Evolutionary conservation across 2,329 filamentous ascomycete species (phyloP).

Genomic region (Cyclaneusma minus): DNA sequence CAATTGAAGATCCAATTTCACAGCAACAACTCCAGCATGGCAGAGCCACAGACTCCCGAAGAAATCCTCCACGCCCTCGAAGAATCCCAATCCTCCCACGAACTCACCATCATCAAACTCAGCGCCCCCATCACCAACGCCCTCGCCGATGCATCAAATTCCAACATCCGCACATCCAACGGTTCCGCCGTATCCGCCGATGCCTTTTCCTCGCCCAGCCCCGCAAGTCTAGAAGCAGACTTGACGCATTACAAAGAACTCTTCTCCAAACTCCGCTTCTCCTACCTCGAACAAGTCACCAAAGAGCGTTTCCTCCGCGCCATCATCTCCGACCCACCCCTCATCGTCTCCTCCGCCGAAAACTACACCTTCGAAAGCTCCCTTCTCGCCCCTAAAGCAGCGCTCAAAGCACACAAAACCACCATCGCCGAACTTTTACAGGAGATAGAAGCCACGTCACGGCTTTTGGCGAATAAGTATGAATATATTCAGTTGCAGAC

Average conservation of each 20-base stretch:
- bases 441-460: slow-evolving; percentile 51
- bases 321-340: slow-evolving; percentile 79
- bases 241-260: slow-evolving; percentile 84
- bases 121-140: slow-evolving; percentile 56
- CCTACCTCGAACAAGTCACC: slow-evolving; percentile 94
- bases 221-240: slow-evolving; percentile 67
- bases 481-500: slow-evolving; percentile 33
- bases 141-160: slow-evolving; percentile 21
- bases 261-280: slow-evolving; percentile 91
- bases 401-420: slow-evolving; percentile 64
- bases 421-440: slow-evolving; percentile 60
- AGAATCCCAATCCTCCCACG: slow-evolving; percentile 37
- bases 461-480: slow-evolving; percentile 39
- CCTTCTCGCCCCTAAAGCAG: slow-evolving; percentile 52
- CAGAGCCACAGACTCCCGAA: slow-evolving; percentile 11
- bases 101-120: slow-evolving; percentile 61
- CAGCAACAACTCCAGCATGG: slow-evolving; percentile 1
- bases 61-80: slow-evolving; percentile 32
- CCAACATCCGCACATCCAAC: slow-evolving; percentile 50
- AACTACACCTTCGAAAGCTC: slow-evolving; percentile 66
- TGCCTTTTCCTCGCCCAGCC: slow-evolving; percentile 50
- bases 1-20: too few relatives aligned
- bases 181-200: slow-evolving; percentile 52
- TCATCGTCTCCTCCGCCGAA: slow-evolving; percentile 69
- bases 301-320: slow-evolving; percentile 95